Base-by-base conservation (phyloP, 176 grass and related monocot species). In the Cenchrus americanus region DNA sequence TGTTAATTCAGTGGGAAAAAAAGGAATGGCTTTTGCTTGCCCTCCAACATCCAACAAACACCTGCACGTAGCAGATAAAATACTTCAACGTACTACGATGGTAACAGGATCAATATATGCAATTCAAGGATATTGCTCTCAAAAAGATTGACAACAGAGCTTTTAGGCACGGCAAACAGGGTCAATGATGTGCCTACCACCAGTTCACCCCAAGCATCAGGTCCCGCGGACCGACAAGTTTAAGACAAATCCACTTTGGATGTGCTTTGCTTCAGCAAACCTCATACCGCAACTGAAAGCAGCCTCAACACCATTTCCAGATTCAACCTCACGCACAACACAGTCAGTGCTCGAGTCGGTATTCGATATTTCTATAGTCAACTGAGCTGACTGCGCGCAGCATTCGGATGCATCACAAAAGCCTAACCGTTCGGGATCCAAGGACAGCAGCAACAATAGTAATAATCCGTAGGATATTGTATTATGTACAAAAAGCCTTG, bases 401-500 rank as follows among this genome's bases (percentile, higher is more conserved):
- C 53, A 85, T 61, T 61, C 64, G 60, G 52, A 78, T 85, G 63
- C 52, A 40, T 50, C 17, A 26, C 59, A 42, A 75, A 32, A 64
- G 22, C 14, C 23, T 18, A 48, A 0, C 41, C 61, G 21, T 8
- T 66, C 51, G 62, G 26, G 6, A 47, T 79, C 47, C 26, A 66
- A 52, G 77, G 0, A 4, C 34, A 0, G 27, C 27, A 30, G 27
- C 27, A 30, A 30, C 2, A 30, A 7, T 44, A 77, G 24, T 61
- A 54, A 71, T 14, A 71, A 14, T 68, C 26, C 11, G 11, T 6
- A 5, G 21, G 34, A 44, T 75, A 55, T 58, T 18, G 8, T 19
- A 78, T 27, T 27, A 24, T 44, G 22, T 8, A 34, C 49, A 77
- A n/a, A 23, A 0, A n/a, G n/a, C n/a, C 60, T 50, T 3, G 7